Evolutionary conservation across 805 yeast genomes (phyloP).

Genomic region (Grigorovia jiainica): DNA sequence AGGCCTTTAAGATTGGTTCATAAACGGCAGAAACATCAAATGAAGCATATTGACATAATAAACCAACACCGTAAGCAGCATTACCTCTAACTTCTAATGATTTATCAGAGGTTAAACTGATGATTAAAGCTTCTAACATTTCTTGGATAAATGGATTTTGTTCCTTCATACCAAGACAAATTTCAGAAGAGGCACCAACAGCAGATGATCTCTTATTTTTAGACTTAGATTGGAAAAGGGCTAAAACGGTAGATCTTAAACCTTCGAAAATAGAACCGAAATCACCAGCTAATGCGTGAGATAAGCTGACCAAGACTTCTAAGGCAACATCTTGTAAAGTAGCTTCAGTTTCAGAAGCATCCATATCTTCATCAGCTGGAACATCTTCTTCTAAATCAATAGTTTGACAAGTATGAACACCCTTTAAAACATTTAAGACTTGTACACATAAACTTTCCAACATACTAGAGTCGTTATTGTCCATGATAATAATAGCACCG

Average conservation of each 20-base stretch:
- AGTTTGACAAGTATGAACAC: conserved; percentile 76
- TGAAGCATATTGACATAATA: conserved; percentile 43
- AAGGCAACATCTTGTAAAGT: conserved; percentile 74
- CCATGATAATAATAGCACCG: conserved; percentile 63
- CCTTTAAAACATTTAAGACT: conserved; percentile 63
- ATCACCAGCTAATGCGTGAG: conserved; percentile 69
- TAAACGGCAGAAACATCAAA: conserved; percentile 54
- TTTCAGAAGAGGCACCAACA: conserved; percentile 86
- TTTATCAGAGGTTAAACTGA: conserved; percentile 62
- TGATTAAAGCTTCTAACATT: conserved; percentile 58
- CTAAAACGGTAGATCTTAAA: conserved; percentile 55
- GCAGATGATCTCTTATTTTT: conserved; percentile 72
- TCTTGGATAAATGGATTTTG: conserved; percentile 59
- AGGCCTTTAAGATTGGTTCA: conserved; percentile 54
- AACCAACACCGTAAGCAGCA: conserved; percentile 93
- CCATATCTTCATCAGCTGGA: conserved; percentile 45
- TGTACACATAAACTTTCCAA: conserved; percentile 64
- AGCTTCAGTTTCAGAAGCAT: conserved; percentile 52
- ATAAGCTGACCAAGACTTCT: conserved; percentile 73
- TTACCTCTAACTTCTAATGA: conserved; percentile 87
- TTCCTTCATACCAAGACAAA: conserved; percentile 62
- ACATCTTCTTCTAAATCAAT: conserved; percentile 60
- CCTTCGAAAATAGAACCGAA: conserved; percentile 64
- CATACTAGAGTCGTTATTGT: conserved; percentile 44
- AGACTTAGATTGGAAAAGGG: conserved; percentile 51